A percentile compares a stretch with the other conserved stretches of the same genome.
phyloP scores from a whole-genome alignment of 164 flowering plant genomes.

The Vitis rupestris region DNA sequence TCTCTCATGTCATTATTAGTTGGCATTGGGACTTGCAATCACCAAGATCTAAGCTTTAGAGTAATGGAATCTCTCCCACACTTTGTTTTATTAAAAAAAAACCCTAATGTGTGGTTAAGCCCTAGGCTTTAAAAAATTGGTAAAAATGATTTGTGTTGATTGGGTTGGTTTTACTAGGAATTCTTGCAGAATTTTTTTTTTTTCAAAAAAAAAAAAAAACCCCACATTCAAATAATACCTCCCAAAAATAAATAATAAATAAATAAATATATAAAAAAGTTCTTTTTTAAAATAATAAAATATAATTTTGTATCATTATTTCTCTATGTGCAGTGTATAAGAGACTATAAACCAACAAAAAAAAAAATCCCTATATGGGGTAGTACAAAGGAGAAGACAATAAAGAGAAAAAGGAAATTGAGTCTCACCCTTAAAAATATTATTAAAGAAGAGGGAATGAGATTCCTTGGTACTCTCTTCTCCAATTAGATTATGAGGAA shows the following conservation, averaged over 20 bases:
- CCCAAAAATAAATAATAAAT: not conserved
- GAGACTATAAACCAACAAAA: conserved; percentile 10
- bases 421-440: not conserved
- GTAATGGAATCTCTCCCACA: conserved; percentile 40
- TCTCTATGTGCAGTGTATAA: conserved; percentile 8
- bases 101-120: conserved; percentile 16
- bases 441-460: conserved; percentile 18
- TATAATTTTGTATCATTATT: not conserved
- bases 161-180: conserved; percentile 32
- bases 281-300: not conserved
- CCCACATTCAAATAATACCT: not conserved
- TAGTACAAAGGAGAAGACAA: conserved; percentile 34
- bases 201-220: not conserved
- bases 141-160: conserved; percentile 38
- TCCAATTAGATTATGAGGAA: conserved; percentile 10
- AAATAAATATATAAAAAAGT: not conserved
- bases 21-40: conserved; percentile 60
- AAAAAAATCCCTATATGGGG: not conserved
- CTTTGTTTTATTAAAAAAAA: conserved; percentile 29
- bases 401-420: conserved; percentile 13
- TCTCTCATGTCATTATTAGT: conserved; percentile 57
- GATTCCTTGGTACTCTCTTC: conserved; percentile 31
- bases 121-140: conserved; percentile 11
- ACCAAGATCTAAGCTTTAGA: conserved; percentile 43
- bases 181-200: not conserved